A percentile compares a stretch with the other conserved stretches of the same genome.
These are phyloP conservation scores for Fonsecaea nubica DNA, from an alignment of 2,329 filamentous ascomycete species.

Conservation along the genomic window DNA sequence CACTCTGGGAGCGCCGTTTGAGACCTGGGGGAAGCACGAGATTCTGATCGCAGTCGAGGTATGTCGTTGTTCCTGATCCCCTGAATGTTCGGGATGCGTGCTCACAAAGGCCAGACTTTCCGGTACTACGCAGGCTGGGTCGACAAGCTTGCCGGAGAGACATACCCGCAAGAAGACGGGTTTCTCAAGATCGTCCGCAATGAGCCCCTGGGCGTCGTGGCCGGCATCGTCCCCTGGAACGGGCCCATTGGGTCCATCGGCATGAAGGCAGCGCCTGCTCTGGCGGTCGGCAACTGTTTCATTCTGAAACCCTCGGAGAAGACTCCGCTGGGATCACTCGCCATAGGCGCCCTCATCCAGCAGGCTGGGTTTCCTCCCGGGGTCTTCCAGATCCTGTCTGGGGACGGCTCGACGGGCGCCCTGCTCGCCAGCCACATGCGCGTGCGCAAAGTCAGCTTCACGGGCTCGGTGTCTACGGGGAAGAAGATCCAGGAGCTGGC, in stretches of 20 bases:
- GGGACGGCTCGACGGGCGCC: constrained; percentile 65
- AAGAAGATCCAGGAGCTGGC: constrained; percentile 64
- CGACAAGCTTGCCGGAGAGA: constrained; percentile 50
- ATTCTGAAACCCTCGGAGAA: constrained; percentile 65
- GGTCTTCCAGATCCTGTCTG: constrained; percentile 66
- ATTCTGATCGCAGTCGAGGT: constrained; percentile 47
- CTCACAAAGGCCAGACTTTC: constrained; percentile 3
- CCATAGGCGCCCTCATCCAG: constrained; percentile 62
- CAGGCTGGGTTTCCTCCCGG: constrained; percentile 65
- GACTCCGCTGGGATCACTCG: constrained; percentile 60
- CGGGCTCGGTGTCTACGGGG: constrained; percentile 64
- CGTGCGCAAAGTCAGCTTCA: constrained; percentile 68
- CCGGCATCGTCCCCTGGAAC: constrained; percentile 67
- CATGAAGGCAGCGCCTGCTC: constrained; percentile 55
- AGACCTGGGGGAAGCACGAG: constrained; percentile 59
- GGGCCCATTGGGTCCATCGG: constrained; percentile 44
- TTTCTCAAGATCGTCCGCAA: constrained; percentile 51
- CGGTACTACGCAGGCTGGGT: constrained; percentile 49
- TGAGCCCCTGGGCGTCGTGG: constrained; percentile 49
- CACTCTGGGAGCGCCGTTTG: constrained; percentile 66
- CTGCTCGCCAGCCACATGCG: constrained; percentile 64
- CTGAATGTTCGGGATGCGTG: constrained; percentile 37
- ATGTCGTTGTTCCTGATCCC: constrained; percentile 8
- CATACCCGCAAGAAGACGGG: constrained; percentile 54
- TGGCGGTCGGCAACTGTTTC: constrained; percentile 59